phyloP scores from a whole-genome alignment of 805 yeast genomes.

The Candida alai region DNA sequence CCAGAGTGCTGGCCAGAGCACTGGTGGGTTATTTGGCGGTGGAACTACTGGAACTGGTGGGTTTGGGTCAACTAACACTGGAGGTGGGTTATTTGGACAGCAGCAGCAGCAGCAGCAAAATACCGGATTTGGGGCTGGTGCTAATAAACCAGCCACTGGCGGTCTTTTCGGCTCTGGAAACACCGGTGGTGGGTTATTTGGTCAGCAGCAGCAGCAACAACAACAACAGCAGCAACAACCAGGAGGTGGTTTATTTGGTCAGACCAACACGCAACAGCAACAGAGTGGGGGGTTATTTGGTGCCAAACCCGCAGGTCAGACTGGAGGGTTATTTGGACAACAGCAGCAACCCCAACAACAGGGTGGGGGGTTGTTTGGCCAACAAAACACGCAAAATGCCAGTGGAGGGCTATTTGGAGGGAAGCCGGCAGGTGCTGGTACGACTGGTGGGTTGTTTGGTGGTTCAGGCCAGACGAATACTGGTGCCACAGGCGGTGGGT shows the following conservation, averaged over 20 bases:
- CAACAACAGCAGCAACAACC: conserved; percentile 2
- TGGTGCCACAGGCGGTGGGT: conserved; percentile 17
- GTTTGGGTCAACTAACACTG: conserved; percentile 16
- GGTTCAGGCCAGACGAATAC: conserved; percentile 13
- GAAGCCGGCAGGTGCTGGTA: not conserved
- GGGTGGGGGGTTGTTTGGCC: conserved; percentile 18
- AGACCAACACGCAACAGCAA: conserved; percentile 16
- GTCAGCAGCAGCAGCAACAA: conserved; percentile 11
- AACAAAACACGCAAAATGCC: conserved; percentile 7
- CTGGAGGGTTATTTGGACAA: conserved; percentile 4
- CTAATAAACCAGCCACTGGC: conserved; percentile 17
- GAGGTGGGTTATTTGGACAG: conserved; percentile 23
- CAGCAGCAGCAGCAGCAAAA: conserved; percentile 11
- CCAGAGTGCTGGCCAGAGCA: conserved; percentile 11
- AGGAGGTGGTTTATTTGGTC: conserved; percentile 25
- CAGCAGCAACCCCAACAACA: conserved; percentile 1
- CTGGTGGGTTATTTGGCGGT: conserved; percentile 15
- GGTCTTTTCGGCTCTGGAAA: conserved; percentile 24
- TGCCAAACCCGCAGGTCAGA: conserved; percentile 6
- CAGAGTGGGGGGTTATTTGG: conserved; percentile 32
- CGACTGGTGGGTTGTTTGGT: conserved; percentile 22
- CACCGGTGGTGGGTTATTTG: conserved; percentile 21
- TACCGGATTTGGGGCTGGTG: conserved; percentile 5
- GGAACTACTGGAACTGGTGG: conserved; percentile 14
- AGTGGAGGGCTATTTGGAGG: conserved; percentile 4